A percentile compares a stretch with the other conserved stretches of the same genome.
Conservation (phyloP, 73 alveolate genomes). For the Paramecium octaurelia region DNA sequence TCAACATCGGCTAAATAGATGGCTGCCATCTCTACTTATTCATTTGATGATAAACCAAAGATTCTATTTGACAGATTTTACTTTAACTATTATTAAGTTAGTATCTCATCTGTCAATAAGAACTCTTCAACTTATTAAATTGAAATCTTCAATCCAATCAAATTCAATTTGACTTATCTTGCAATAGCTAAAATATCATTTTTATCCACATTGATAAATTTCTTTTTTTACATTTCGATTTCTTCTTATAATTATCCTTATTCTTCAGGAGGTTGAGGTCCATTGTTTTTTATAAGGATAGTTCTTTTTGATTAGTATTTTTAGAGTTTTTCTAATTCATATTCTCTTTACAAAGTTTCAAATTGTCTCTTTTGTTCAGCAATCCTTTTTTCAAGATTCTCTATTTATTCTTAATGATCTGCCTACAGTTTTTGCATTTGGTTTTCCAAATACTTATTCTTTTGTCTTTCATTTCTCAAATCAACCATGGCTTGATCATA, state of each 20-base stretch:
- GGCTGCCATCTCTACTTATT: background rate
- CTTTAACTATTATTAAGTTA: background rate
- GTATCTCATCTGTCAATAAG: background rate
- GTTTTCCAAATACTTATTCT: background rate
- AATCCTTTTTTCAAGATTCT: background rate
- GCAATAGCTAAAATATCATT: background rate
- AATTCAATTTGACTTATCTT: slow-evolving; percentile 11
- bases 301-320: background rate
- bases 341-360: background rate
- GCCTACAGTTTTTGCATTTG: background rate
- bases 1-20: slow-evolving; percentile 30
- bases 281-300: background rate
- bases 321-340: background rate
- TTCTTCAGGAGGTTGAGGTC: background rate
- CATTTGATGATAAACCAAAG: background rate
- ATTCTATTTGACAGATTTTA: background rate
- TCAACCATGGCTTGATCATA: background rate
- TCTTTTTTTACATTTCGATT: background rate
- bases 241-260: background rate
- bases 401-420: background rate
- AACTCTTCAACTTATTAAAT: background rate
- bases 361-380: background rate
- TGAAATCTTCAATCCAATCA: background rate
- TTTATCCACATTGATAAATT: background rate
- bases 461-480: background rate